phyloP scores from a whole-genome alignment of 108 stramenopile species.

The Aurantiochytrium sp. region DNA sequence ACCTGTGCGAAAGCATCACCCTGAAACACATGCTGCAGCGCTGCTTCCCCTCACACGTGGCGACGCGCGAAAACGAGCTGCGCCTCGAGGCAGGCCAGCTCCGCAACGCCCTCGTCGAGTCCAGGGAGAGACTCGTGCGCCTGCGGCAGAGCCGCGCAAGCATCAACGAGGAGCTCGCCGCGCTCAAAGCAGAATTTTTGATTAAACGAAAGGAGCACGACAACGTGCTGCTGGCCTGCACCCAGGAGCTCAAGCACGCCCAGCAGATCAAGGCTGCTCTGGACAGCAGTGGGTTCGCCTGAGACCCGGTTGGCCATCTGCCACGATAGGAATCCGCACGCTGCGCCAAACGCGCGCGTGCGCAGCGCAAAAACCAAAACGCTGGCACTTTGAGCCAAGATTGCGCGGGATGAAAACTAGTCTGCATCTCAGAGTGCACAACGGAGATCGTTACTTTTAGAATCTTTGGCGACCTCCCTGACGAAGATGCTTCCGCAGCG shows the following conservation, averaged over 20 bases:
- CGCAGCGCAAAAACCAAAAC: too few species aligned
- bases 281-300: not conserved
- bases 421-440: too few species aligned
- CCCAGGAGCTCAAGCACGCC: not conserved
- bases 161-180: not conserved
- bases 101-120: not conserved
- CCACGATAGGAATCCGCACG: too few species aligned
- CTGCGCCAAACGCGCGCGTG: too few species aligned
- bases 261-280: not conserved
- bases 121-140: not conserved
- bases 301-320: too few species aligned
- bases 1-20: not conserved
- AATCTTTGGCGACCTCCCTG: too few species aligned
- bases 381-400: too few species aligned
- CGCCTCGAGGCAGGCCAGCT: not conserved
- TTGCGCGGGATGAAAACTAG: too few species aligned
- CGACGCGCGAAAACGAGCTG: not conserved
- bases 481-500: too few species aligned
- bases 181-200: not conserved
- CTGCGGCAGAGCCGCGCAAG: not conserved
- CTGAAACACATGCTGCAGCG: not conserved
- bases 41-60: constrained; percentile 1
- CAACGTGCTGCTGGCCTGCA: not conserved
- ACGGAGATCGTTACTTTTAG: too few species aligned
- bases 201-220: not conserved